These are phyloP conservation scores for Coniochaeta pulveracea DNA, from an alignment of 2,329 filamentous ascomycete species.

Conservation along the genomic window DNA sequence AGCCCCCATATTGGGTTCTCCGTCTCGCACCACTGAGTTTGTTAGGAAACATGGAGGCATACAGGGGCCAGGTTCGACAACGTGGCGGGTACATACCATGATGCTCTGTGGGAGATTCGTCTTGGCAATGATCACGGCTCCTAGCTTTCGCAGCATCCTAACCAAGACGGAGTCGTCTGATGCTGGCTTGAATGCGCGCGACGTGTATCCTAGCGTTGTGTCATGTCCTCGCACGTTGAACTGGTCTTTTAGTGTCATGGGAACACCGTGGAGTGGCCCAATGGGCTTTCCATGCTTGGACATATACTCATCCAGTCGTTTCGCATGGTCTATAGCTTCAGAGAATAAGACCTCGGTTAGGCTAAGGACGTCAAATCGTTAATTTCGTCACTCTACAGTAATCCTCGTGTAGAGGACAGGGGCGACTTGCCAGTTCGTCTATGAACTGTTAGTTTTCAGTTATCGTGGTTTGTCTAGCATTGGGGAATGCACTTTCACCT, in stretches of 20 bases:
- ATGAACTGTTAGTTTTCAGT: not conserved
- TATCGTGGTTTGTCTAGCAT: not conserved
- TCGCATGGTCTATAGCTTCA: too few species aligned
- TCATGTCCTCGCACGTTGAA: not conserved
- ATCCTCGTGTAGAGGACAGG: not conserved
- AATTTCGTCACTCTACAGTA: not conserved
- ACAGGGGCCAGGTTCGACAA: not conserved
- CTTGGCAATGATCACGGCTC: too few species aligned
- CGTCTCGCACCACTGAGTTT: not conserved
- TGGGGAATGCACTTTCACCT: not conserved
- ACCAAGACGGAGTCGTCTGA: not conserved
- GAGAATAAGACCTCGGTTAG: too few species aligned
- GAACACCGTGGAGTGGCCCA: not conserved
- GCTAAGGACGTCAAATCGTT: too few species aligned
- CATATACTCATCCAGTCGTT: not conserved
- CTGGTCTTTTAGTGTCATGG: not conserved
- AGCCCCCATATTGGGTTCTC: conserved; percentile 40
- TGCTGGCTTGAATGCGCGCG: not conserved
- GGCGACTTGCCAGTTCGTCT: not conserved
- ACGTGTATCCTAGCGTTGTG: not conserved
- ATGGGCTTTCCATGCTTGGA: not conserved
- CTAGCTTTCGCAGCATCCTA: not conserved
- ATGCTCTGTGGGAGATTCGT: not conserved
- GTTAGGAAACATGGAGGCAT: not conserved
- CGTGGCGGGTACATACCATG: not conserved